Percentiles rank a stretch among this genome's conserved stretches.
These are phyloP conservation scores for Sporopachydermia quercuum DNA, from an alignment of 805 yeast genomes.

Conservation along the genomic window DNA sequence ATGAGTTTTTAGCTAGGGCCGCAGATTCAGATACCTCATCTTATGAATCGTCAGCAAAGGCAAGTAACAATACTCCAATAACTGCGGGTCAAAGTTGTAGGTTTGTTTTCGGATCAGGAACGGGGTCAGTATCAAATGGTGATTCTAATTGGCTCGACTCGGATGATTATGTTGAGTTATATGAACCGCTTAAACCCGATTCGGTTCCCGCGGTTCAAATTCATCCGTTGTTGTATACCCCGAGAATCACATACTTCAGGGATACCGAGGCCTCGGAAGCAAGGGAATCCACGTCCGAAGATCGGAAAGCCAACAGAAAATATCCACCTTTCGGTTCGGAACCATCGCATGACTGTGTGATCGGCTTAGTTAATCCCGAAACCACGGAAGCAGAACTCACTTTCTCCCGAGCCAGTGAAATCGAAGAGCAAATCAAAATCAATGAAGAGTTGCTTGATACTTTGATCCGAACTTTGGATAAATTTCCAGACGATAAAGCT, in stretches of 20 bases:
- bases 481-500: constrained; percentile 11
- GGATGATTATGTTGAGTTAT: constrained; percentile 65
- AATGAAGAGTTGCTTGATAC: constrained; percentile 19
- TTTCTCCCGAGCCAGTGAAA: constrained; percentile 21
- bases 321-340: constrained; percentile 36
- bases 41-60: not conserved
- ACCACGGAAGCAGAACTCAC: constrained; percentile 35
- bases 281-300: not conserved
- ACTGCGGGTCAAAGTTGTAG: constrained; percentile 1
- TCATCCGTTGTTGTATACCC: not conserved
- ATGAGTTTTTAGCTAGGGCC: constrained; percentile 23
- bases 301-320: constrained; percentile 11
- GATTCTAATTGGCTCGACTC: constrained; percentile 50
- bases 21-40: not conserved
- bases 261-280: constrained; percentile 3
- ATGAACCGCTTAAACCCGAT: constrained; percentile 27
- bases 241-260: constrained; percentile 1
- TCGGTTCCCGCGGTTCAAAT: constrained; percentile 16
- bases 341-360: constrained; percentile 48
- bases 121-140: too few relatives aligned
- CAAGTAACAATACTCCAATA: not conserved
- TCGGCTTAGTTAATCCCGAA: constrained; percentile 30
- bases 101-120: constrained; percentile 2
- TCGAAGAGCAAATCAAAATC: constrained; percentile 23
- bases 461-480: constrained; percentile 10